A percentile compares a stretch with the other conserved stretches of the same genome.
Evolutionary conservation across 2,329 filamentous ascomycete genomes (phyloP).

Genomic region (Diaporthe vaccinii): DNA sequence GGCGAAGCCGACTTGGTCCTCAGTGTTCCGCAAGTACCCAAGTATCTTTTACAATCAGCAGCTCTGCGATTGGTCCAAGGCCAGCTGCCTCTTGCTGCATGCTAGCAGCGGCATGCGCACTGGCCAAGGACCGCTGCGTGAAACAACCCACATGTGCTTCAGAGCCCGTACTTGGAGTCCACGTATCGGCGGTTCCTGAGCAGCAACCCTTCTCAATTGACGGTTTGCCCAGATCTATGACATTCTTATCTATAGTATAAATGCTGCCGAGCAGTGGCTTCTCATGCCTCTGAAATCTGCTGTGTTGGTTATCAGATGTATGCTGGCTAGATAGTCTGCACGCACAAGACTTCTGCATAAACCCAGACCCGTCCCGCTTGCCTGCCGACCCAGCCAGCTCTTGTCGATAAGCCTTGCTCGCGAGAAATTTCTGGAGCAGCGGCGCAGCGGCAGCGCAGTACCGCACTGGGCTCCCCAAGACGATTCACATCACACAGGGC

Average conservation of each 20-base stretch:
- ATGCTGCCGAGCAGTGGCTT: neutral
- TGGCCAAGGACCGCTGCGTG: neutral
- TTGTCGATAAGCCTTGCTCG: conserved; percentile 25
- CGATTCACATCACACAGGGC: neutral
- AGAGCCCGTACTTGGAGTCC: neutral
- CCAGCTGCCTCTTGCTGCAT: neutral
- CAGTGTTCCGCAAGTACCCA: neutral
- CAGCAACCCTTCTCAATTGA: neutral
- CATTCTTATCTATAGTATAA: neutral
- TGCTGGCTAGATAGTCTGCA: neutral
- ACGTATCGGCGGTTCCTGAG: neutral
- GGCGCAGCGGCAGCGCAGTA: neutral
- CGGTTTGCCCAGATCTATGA: neutral
- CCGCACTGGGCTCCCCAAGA: neutral
- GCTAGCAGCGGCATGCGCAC: neutral
- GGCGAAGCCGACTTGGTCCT: conserved; percentile 55
- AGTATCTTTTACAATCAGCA: conserved; percentile 60
- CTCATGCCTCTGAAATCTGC: neutral
- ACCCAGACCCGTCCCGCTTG: conserved; percentile 13
- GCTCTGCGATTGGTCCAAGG: conserved; percentile 58
- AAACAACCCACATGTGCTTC: neutral
- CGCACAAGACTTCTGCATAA: neutral
- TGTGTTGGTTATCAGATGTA: neutral
- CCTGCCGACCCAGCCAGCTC: conserved; percentile 23
- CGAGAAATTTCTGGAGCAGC: conserved; percentile 33